phyloP scores from a whole-genome alignment of 73 alveolate genomes.

The Paramecium biaurelia region DNA sequence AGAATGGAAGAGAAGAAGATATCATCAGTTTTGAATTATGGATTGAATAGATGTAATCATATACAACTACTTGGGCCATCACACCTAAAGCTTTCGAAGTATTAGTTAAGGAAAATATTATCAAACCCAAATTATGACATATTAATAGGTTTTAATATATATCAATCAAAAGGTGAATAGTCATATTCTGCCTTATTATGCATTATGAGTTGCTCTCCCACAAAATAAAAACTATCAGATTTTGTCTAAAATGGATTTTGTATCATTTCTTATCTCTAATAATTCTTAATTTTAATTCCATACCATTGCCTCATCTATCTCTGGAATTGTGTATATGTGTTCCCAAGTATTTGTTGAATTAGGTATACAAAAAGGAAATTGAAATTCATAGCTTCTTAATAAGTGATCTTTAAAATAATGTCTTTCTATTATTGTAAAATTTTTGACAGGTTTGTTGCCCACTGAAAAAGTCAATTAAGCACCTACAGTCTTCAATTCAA shows the following conservation, averaged over 20 bases:
- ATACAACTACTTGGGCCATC: not conserved
- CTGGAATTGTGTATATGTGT: slow-evolving; percentile 89
- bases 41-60: not conserved
- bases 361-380: slow-evolving; percentile 97
- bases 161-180: slow-evolving; percentile 74
- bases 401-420: slow-evolving; percentile 89
- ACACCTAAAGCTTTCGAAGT: not conserved
- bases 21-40: slow-evolving; percentile 4
- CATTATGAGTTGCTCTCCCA: slow-evolving; percentile 91
- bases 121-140: not conserved
- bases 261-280: slow-evolving; percentile 81
- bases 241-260: slow-evolving; percentile 92
- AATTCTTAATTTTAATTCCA: not conserved
- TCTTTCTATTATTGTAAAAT: slow-evolving; percentile 92
- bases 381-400: slow-evolving; percentile 84
- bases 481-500: slow-evolving; percentile 81
- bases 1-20: slow-evolving; percentile 25
- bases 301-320: slow-evolving; percentile 71
- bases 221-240: slow-evolving; percentile 96
- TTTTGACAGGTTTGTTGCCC: slow-evolving; percentile 82
- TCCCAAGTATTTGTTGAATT: slow-evolving; percentile 96
- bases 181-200: slow-evolving; percentile 95
- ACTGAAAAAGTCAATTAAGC: slow-evolving; percentile 79
- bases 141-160: not conserved
- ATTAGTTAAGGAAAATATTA: not conserved